Evolutionary conservation across 2,329 filamentous ascomycete genomes (phyloP).

Genomic region (Penicillium sp.): DNA sequence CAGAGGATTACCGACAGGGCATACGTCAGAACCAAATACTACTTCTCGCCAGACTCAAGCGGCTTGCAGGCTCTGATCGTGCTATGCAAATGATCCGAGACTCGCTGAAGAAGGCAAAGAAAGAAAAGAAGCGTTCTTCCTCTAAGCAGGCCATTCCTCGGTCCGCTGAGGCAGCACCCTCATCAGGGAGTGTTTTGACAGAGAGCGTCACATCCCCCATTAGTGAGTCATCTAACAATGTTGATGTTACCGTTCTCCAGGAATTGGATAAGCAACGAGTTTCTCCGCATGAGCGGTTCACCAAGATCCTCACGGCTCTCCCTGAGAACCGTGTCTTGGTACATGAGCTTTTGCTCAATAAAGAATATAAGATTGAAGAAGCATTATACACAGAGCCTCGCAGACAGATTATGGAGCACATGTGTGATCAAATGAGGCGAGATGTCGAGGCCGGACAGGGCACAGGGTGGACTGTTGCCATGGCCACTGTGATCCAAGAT

Average conservation of each 20-base stretch:
- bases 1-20: conserved; percentile 63
- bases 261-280: conserved; percentile 36
- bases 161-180: conserved; percentile 44
- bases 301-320: conserved; percentile 58
- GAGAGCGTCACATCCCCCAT: conserved; percentile 41
- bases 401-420: conserved; percentile 56
- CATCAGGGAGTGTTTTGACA: conserved; percentile 33
- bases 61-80: conserved; percentile 59
- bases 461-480: conserved; percentile 61
- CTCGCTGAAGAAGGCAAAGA: conserved; percentile 59
- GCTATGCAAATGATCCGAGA: conserved; percentile 60
- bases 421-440: conserved; percentile 58
- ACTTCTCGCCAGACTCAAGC: conserved; percentile 60
- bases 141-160: conserved; percentile 59
- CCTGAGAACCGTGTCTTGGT: conserved; percentile 61
- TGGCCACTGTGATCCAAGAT: conserved; percentile 63
- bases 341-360: conserved; percentile 64
- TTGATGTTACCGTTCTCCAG: conserved; percentile 33
- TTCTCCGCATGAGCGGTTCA: conserved; percentile 42
- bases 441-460: conserved; percentile 57
- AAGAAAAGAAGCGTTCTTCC: conserved; percentile 50
- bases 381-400: conserved; percentile 50
- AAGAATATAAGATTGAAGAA: conserved; percentile 60
- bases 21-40: conserved; percentile 65
- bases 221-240: conserved; percentile 41